These are phyloP conservation scores for Aspergillus pseudoglaucus DNA, from an alignment of 2,329 filamentous ascomycete genomes.

Conservation along the genomic window DNA sequence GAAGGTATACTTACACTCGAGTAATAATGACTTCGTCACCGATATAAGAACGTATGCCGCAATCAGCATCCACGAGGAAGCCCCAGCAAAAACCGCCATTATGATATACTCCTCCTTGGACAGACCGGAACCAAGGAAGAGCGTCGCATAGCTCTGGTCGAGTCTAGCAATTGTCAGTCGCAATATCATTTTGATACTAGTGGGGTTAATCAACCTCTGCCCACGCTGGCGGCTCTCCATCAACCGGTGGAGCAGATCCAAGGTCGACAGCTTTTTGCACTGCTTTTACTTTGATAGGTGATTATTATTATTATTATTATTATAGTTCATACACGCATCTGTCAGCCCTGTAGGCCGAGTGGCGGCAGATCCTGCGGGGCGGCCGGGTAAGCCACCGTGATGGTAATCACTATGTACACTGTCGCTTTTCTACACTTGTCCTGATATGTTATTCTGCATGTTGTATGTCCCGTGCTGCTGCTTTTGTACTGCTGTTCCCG, in stretches of 20 bases:
- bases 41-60: conserved; percentile 52
- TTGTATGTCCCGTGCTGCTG: too few relatives aligned
- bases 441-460: too few relatives aligned
- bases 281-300: not conserved
- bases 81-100: conserved; percentile 46
- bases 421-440: too few relatives aligned
- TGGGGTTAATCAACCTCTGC: conserved; percentile 34
- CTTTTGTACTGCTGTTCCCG: too few relatives aligned
- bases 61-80: conserved; percentile 54
- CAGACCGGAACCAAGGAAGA: conserved; percentile 55
- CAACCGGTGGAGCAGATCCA: conserved; percentile 2
- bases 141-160: conserved; percentile 59
- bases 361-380: too few relatives aligned
- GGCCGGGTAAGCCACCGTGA: too few relatives aligned
- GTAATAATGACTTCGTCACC: conserved; percentile 58
- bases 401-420: too few relatives aligned
- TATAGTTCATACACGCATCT: too few relatives aligned
- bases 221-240: conserved; percentile 48
- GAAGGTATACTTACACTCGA: conserved; percentile 45
- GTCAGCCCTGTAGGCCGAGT: too few relatives aligned
- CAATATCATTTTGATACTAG: not conserved
- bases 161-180: conserved; percentile 15
- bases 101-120: conserved; percentile 55
- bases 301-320: too few relatives aligned
- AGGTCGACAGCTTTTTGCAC: not conserved